A percentile compares a stretch with the other conserved stretches of the same genome.
phyloP scores from a whole-genome alignment of 768 basidiomycete species.

The Leccinellum rugosiceps region DNA sequence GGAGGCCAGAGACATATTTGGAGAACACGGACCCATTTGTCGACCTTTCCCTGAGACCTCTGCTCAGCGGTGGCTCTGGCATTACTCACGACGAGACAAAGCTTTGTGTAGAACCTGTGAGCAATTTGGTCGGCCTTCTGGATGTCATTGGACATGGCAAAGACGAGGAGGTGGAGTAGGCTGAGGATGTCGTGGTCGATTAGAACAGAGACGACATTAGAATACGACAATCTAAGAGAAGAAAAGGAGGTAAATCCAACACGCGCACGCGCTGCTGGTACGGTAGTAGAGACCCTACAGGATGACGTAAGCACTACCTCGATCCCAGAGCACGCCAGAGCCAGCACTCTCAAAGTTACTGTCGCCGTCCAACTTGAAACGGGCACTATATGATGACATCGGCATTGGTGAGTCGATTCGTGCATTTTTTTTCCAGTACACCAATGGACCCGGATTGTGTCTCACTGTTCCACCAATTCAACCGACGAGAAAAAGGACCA shows the following conservation, averaged over 20 bases:
- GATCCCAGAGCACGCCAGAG: constrained; percentile 10
- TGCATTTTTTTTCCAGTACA: constrained; percentile 2
- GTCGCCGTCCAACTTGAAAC: constrained; percentile 1
- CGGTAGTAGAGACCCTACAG: constrained; percentile 16
- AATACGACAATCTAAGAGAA: constrained; percentile 23
- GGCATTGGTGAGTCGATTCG: constrained; percentile 4
- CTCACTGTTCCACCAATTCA: neutral
- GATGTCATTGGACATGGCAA: constrained; percentile 51
- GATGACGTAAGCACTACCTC: constrained; percentile 26
- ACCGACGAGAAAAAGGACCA: neutral
- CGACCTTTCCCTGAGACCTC: constrained; percentile 47
- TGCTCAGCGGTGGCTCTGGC: constrained; percentile 62
- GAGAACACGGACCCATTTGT: constrained; percentile 71
- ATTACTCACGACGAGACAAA: constrained; percentile 70
- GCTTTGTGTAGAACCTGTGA: constrained; percentile 79
- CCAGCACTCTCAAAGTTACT: no score
- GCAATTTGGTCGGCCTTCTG: constrained; percentile 84
- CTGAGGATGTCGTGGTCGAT: constrained; percentile 14
- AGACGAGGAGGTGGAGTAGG: constrained; percentile 1
- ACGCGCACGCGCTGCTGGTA: constrained; percentile 16
- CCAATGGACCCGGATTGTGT: neutral
- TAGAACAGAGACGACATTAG: constrained; percentile 30
- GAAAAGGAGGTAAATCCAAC: constrained; percentile 21
- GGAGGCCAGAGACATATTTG: neutral
- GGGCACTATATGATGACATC: no score